Base-by-base conservation (phyloP, 768 basidiomycete species). In the Tulasnella sp. region DNA sequence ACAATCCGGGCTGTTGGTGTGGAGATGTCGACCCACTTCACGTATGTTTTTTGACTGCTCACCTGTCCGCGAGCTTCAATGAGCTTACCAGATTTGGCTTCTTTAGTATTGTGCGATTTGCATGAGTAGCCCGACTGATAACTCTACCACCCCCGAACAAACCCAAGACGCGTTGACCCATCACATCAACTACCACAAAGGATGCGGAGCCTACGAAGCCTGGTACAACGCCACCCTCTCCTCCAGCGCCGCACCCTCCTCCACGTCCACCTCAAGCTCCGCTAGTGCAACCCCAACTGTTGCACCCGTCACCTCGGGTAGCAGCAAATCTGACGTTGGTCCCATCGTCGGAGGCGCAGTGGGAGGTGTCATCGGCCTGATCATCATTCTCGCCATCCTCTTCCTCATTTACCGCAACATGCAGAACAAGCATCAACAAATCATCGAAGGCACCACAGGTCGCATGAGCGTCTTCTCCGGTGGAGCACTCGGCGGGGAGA, bases 71-170 rank as follows among this genome's bases (percentile, higher is more conserved):
- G n/a, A n/a, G n/a, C n/a, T n/a, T n/a, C n/a, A n/a, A n/a, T n/a
- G n/a, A n/a, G n/a, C n/a, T n/a, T n/a, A n/a, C 32, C 26, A 30
- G 11, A 13, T n/a, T 10, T n/a, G 13, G 15, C 7, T 23, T 8
- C 4, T 1, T 29, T 47, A 61, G 59, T 61, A 61, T 34, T 61
- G 59, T 34, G 59, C 51, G 11, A 30, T 54, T 10, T 61, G 51
- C 24, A 41, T 61, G 51, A 21, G 15, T 19, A 61, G 42, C 38
- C 59, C 59, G 13, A 54, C 32, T 3, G 59, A 61, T n/a, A 41
- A 61, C 51, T 54, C 51, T 21, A 61, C 59, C 17, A 61, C 21
- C 4, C 19, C 51, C 9, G 41, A 52, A 10, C 59, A 61, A 30
- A 53, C 51, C 10, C 50, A 61, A 54, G 41, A 27, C 15, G 59